These are phyloP conservation scores for barrel medic (Medicago truncatula) DNA, from an alignment of 306 rosid species.

Conservation along the genomic window MtrunA17r5.0-ANR NC_053048.1:46003501-46004000, in stretches of 20 bases:
- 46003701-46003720: slow-evolving; percentile 85
- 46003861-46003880: slow-evolving; percentile 46
- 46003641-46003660: slow-evolving; percentile 78
- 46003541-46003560: slow-evolving; percentile 54
- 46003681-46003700: slow-evolving; percentile 49
- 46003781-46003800: slow-evolving; percentile 62
- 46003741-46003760: slow-evolving; percentile 82
- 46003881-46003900: slow-evolving; percentile 30
- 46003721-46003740: slow-evolving; percentile 64
- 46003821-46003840: slow-evolving; percentile 77
- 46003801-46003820: slow-evolving; percentile 82
- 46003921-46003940: slow-evolving; percentile 6
- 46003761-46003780: slow-evolving; percentile 70
- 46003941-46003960: slow-evolving; percentile 26
- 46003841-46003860: slow-evolving; percentile 89
- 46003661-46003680: slow-evolving; percentile 61
- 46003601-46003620: slow-evolving; percentile 62
- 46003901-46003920: slow-evolving; percentile 33
- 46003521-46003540: slow-evolving; percentile 1
- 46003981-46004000: neutral
- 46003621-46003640: slow-evolving; percentile 71
- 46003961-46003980: slow-evolving; percentile 25
- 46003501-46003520: slow-evolving; percentile 4
- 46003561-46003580: slow-evolving; percentile 69
- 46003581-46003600: slow-evolving; percentile 74